Evolutionary conservation across 73 alveolate genomes (phyloP), one percentile per base, ranked within the genome.

Genomic region (Paramecium caudatum): DNA sequence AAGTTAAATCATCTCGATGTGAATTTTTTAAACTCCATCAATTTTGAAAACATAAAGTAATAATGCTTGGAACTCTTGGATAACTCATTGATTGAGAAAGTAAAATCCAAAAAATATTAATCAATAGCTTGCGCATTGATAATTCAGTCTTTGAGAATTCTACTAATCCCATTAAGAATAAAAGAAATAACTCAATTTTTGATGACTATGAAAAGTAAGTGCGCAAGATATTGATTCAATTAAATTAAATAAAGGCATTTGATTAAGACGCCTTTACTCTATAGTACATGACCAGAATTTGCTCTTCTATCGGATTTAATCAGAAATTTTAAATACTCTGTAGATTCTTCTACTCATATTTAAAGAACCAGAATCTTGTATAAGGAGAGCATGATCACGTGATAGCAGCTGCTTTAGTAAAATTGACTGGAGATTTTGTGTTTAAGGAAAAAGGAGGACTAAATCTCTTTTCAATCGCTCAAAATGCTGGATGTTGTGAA

Each of bases 401-500:
- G 12, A 65, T 65, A 5, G 49, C 50, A 13, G 32, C 83, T 8
- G 83, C 83, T 65, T 12, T 65, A 9, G 30, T 65, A 7, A 65
- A 65, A 9, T 32, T 8, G n/a, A 15, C 83, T 10, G 83, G 83
- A 65, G 83, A 65, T 65, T 30, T 65, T 65, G 83, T 65, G n/a
- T 65, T 65, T 65, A 4, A 16, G 8, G 47, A 65, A 12, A 65
- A 36, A 10, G 83, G 83, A n/a, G 83, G 83, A 16, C 17, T 74
- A n/a, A 41, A 37, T 19, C 43, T 74, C n/a, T 15, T 21, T 39
- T 19, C 32, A 1, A 45, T 74, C 9, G 19, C 68, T 39, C 6
- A 10, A 2, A 74, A 19, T 27, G 88, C 88, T 16, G 88, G 88
- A 74, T 74, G 88, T 45, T 74, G 88, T 45, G 88, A 74, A 74